These are phyloP conservation scores for Fagus sylvatica DNA, from an alignment of 306 rosid genomes.

Conservation along the genomic window DNA sequence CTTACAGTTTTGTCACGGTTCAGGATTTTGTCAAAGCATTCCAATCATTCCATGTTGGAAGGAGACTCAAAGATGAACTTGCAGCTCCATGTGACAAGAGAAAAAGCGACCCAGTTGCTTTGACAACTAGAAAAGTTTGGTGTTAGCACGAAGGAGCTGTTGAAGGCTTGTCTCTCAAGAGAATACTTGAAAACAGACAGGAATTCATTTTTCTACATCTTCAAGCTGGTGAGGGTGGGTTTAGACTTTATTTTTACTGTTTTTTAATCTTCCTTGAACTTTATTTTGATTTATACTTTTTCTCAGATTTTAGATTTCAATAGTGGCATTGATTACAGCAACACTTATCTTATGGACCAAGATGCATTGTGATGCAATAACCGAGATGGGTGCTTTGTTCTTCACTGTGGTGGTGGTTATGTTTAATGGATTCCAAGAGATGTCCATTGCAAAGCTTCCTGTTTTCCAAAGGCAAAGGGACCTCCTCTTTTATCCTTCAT, in stretches of 20 bases:
- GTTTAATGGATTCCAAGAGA: constrained; percentile 58
- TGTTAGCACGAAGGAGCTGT: constrained; percentile 32
- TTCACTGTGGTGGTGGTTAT: constrained; percentile 31
- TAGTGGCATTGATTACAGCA: constrained; percentile 46
- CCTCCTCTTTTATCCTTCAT: constrained; percentile 55
- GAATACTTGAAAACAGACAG: constrained; percentile 56
- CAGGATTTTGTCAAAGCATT: constrained; percentile 49
- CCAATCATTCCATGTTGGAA: constrained; percentile 46
- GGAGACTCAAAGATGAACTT: constrained; percentile 25
- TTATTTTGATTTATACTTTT: neutral
- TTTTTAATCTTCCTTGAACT: neutral
- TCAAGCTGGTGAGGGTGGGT: constrained; percentile 43
- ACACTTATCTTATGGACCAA: constrained; percentile 56
- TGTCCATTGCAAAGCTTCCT: constrained; percentile 51
- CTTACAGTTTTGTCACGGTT: constrained; percentile 37
- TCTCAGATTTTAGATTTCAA: constrained; percentile 37
- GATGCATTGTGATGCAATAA: constrained; percentile 53
- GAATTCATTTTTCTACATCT: constrained; percentile 41
- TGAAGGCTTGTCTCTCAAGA: constrained; percentile 55
- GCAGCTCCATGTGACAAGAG: too few species aligned
- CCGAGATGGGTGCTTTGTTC: constrained; percentile 50
- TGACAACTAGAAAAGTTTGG: constrained; percentile 49
- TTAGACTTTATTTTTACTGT: neutral
- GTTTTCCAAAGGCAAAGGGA: constrained; percentile 66
- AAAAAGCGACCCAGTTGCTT: constrained; percentile 19